Base-by-base conservation (phyloP, 2,329 filamentous ascomycete genomes). In the Aureobasidium sp. region DNA sequence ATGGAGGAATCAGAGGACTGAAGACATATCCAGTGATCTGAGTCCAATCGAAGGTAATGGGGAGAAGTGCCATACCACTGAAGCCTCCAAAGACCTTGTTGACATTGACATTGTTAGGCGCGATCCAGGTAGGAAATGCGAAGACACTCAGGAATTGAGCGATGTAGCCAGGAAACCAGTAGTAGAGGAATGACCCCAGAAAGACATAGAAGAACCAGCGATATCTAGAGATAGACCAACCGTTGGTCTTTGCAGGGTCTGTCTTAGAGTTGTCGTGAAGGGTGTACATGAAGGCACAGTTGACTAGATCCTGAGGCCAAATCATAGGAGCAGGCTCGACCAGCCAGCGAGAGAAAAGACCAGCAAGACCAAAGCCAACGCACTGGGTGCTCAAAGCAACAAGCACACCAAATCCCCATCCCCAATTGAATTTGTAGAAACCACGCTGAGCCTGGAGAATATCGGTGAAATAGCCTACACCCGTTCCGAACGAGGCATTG, bases 61-160 rank as follows among this genome's bases (percentile, higher is more conserved):
- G 55, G 8, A 59, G 91, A 37, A 96, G 76, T 0, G 90, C 90
- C 14, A 96, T 81, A 2, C 91, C 91, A 2, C 90, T 93, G n/a
- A 85, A 83, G 16, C 93, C 88, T 27, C 91, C 91, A 70, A 95
- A 95, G 65, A 96, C 77, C 71, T 94, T 94, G 30, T 90, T 87
- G 50, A 95, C 77, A 7, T 93, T 85, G 14, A 93, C 88, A 67
- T 87, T 94, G 67, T 90, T 85, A 0, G 91, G 91, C 6, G 88
- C 88, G 72, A 92, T 89, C 90, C 90, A 96, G 14, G 90, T 95
- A 63, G 94, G 79, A 63, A 94, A 87, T 72, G 86, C 94, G 79
- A 95, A 95, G 73, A 92, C 93, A 73, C 89, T 93, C 67, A 95
- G 79, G 1, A 89, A 90, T 16, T 91, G 90, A 78, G 92, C 86